Conservation (phyloP, 1,139 yeast genomes). For the Suzukiozyma palmioleophila region DNA sequence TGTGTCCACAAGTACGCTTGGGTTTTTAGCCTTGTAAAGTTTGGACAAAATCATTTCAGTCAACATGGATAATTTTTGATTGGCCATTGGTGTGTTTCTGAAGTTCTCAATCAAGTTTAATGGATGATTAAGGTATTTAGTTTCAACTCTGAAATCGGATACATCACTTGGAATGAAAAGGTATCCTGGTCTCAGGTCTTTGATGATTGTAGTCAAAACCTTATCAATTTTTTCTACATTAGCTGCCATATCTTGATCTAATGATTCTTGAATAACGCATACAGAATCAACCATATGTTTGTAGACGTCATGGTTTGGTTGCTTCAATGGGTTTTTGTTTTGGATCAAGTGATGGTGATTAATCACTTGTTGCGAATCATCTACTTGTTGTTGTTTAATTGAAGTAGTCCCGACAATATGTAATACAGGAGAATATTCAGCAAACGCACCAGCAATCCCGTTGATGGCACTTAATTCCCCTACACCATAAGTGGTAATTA, state of each 20-base stretch:
- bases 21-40: conserved; percentile 49
- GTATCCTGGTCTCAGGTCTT: conserved; percentile 72
- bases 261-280: conserved; percentile 54
- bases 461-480: conserved; percentile 85
- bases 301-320: conserved; percentile 60
- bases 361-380: conserved; percentile 13
- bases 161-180: conserved; percentile 71
- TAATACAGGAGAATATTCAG: conserved; percentile 73
- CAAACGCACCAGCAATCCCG: conserved; percentile 79
- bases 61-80: conserved; percentile 28
- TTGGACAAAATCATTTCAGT: conserved; percentile 44
- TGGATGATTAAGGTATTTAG: conserved; percentile 23
- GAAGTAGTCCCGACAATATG: conserved; percentile 78
- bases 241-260: conserved; percentile 44
- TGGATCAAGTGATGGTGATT: conserved; percentile 72
- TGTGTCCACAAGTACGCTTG: conserved; percentile 65
- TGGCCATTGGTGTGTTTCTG: conserved; percentile 9
- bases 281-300: conserved; percentile 57
- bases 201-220: conserved; percentile 53
- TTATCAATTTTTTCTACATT: conserved; percentile 48
- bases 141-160: conserved; percentile 47
- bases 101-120: conserved; percentile 24
- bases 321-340: conserved; percentile 37
- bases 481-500: conserved; percentile 73
- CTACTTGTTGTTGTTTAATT: conserved; percentile 17